Base-by-base conservation (phyloP, 2,329 filamentous ascomycete species). In the Alternaria atra region DNA sequence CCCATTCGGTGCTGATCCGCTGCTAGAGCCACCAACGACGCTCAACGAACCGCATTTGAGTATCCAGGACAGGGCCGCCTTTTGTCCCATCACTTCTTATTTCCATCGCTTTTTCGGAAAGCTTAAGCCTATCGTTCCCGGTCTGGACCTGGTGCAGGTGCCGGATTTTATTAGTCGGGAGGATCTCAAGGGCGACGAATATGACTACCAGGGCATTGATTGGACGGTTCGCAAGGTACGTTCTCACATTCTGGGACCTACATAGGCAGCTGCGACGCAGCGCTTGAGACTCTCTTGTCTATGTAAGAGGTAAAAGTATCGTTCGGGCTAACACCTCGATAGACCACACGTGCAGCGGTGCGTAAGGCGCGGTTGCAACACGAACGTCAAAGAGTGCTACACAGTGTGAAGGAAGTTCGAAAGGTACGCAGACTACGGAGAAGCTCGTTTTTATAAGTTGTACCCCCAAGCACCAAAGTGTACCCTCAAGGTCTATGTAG, bases 191-290 rank as follows among this genome's bases (percentile, higher is more conserved):
- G 77, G 76, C 52, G 76, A 80, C 52, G 61, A 56, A 6, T 76
- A 70, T 55, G 78, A 80, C 58, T 75, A 70, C 42, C 78, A 80
- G 63, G 77, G 77, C 34, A 80, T 80, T 25, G 67, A 79, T 42
- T 80, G 78, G 78, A 67, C 60, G 23, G 58, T 65, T 35, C 73
- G 76, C 27, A 69, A 75, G 5, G 37, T 40, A 23, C 17, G 37
- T 39, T 39, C 37, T 20, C 37, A 39, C 37, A 20, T 17, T 20
- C 37, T 39, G 7, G 10, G 17, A n/a, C 2, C 37, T 39, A 20
- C 2, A 39, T 40, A 13, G 17, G 37, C 37, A 23, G 37, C 17
- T 40, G 9, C 9, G 37, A 40, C 9, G 12, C 17, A 20, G 37
- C 10, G 17, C 13, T 12, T 23, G 6, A 10, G n/a, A 23, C 6